These are phyloP conservation scores for Mimosa bimucronata DNA, from an alignment of 306 rosid species.

Conservation along the genomic window DNA sequence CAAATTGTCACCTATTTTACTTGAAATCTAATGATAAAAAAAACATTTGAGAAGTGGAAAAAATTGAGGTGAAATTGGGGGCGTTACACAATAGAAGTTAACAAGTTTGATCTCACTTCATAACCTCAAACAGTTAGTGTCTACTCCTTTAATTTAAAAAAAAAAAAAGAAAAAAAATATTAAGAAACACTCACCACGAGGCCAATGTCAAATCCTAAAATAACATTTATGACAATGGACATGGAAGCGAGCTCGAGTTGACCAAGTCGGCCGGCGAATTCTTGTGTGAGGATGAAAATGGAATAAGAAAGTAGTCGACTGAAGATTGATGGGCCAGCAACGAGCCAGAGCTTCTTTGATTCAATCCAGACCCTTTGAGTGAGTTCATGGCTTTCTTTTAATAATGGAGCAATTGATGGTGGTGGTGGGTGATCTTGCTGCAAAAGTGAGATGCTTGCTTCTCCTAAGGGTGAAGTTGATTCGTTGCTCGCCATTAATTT, in stretches of 20 bases:
- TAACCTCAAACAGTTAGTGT: too few relatives aligned
- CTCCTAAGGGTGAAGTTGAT: slow-evolving; percentile 34
- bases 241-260: not conserved
- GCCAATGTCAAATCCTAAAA: not conserved
- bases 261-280: not conserved
- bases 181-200: not conserved
- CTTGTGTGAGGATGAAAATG: not conserved
- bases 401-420: not conserved
- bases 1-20: too few relatives aligned
- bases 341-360: slow-evolving; percentile 77
- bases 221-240: not conserved
- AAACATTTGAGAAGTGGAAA: too few relatives aligned
- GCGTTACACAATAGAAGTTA: too few relatives aligned
- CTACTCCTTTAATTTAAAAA: too few relatives aligned
- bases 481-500: slow-evolving; percentile 37
- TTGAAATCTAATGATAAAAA: too few relatives aligned
- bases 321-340: slow-evolving; percentile 75
- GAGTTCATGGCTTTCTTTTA: slow-evolving; percentile 31
- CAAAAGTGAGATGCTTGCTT: slow-evolving; percentile 48
- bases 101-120: too few relatives aligned
- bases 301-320: not conserved
- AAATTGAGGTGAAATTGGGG: too few relatives aligned
- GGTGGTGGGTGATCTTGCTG: slow-evolving; percentile 7
- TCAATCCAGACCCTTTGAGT: slow-evolving; percentile 48
- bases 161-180: too few relatives aligned